Base-by-base conservation (phyloP, 768 basidiomycete species). In the Calocera viscosa region DNA sequence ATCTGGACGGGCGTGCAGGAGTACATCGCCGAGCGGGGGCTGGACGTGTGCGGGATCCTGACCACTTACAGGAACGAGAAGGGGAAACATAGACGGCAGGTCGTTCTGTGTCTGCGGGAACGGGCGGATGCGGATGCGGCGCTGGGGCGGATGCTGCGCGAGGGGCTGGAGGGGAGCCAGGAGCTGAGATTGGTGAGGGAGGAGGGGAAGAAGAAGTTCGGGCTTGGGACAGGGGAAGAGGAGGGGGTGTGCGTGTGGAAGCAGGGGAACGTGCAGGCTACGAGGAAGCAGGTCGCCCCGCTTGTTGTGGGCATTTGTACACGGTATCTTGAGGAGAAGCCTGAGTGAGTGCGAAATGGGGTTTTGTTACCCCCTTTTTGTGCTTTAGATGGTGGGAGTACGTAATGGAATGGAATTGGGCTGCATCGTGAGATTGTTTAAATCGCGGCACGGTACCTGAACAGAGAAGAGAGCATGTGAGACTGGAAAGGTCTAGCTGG, bases 21-120 rank as follows among this genome's bases (percentile, higher is more conserved):
- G 30, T 96, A 87, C 85, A 87, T 91, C 82, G 75, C 76, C 10
- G 83, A 88, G 68, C 82, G 84, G 14, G 77, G 77, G 0, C 76
- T 97, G 2, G 80, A 83, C 8, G 77, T 91, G 26, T 83, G 90
- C 0, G 94, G 93, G 1, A 82, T 94, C 35, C 80, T 97, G 47
- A 94, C 92, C 3, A 82, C 85, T 0, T 95, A 84, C 78, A 78
- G 77, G 22, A 78, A 77, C 49, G 73, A 74, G 33, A 80, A 79
- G 68, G 22, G 80, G 43, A 88, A 89, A 70, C 82, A 85, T 67
- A 81, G 79, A 68, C 78, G 91, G 49, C 87, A 91, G 77, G 77
- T 85, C 76, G 75, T 87, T 66, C 84, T 88, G 82, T 76, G 90
- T 38, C 78, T 90, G 1, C 79, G 83, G n/a, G n/a, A n/a, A n/a